Base-by-base conservation (phyloP, 1,284 basidiomycete species). In the Boletellus deceptivus region DNA sequence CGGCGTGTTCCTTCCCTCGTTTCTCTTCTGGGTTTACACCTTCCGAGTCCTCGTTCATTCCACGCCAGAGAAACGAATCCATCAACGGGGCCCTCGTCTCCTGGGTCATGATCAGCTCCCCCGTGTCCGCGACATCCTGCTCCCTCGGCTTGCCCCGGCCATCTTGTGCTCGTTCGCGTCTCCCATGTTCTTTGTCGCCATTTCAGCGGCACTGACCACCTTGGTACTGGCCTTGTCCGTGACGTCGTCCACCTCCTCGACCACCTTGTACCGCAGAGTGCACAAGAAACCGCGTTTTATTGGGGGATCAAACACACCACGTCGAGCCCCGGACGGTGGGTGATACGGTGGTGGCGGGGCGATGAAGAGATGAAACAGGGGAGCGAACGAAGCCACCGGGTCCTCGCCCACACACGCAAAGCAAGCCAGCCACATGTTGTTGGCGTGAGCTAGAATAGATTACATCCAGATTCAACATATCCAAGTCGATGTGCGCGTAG, bases 111-210 rank as follows among this genome's bases (percentile, higher is more conserved):
- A 75, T 62, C 27, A 67, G 44, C 25, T 59, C 42, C 11, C 53
- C 60, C 1, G 70, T 67, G 20, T 67, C 52, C 25, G 56, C 72
- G 2, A 67, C 69, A 3, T 52, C 46, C 4, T 72, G 52, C 37
- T 64, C 43, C 45, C 55, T 57, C 1, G 75, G 76, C 2, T 68
- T 53, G 1, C 63, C 68, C 55, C 29, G 29, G 8, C 29, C 29
- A 10, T 11, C 29, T 29, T 13, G 29, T 10, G 24, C 29, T 10
- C 1, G 29, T 29, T 10, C 29, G 9, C 29, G 29, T 4, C 29
- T 8, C 11, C 8, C 29, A 11, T 10, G 29, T 4, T 10, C 29
- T 2, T 29, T 10, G 29, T 13, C 29, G 11, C 9, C 29, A 2
- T 13, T 29, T 13, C 2, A 4, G 29, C 4, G 29, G 29, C 29